Conservation (phyloP, 2,329 filamentous ascomycete species). For the Colletotrichum scovillei region DNA sequence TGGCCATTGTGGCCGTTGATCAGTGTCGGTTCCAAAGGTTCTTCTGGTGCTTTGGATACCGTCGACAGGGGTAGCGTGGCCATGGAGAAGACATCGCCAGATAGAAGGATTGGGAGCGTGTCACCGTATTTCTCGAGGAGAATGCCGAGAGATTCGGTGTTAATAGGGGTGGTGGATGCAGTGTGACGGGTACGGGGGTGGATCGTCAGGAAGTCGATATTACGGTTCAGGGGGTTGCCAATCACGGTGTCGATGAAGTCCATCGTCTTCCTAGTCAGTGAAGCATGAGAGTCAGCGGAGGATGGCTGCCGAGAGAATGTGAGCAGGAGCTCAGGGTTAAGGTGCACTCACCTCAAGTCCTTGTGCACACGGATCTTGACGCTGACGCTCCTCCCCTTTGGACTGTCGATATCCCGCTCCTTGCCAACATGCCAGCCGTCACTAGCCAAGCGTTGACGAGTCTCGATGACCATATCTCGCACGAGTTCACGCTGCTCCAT, state of each 20-base stretch:
- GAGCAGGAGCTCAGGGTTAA: neutral
- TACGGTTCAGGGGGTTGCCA: conserved; percentile 59
- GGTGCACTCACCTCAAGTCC: conserved; percentile 61
- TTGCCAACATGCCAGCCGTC: conserved; percentile 65
- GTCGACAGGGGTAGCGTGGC: conserved; percentile 57
- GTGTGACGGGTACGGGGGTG: conserved; percentile 74
- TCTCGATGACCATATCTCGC: conserved; percentile 71
- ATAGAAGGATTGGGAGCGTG: conserved; percentile 72
- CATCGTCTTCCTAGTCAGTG: conserved; percentile 59
- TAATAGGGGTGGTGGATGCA: conserved; percentile 70
- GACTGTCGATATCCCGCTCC: conserved; percentile 54
- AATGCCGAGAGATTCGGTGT: conserved; percentile 68
- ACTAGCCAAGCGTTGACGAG: conserved; percentile 59
- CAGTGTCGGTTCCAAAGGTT: neutral
- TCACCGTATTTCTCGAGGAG: conserved; percentile 63
- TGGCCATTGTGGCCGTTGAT: conserved; percentile 7
- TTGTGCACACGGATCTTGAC: conserved; percentile 78
- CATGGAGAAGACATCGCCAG: conserved; percentile 76
- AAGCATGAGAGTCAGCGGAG: neutral
- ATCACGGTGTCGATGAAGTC: conserved; percentile 74
- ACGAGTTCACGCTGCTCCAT: conserved; percentile 75
- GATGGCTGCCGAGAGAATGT: neutral
- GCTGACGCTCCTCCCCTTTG: conserved; percentile 68
- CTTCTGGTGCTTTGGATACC: conserved; percentile 32
- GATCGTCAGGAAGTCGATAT: conserved; percentile 77